Evolutionary conservation across 176 grass and related monocot genomes (phyloP).

Genomic region (Avena eriantha): DNA sequence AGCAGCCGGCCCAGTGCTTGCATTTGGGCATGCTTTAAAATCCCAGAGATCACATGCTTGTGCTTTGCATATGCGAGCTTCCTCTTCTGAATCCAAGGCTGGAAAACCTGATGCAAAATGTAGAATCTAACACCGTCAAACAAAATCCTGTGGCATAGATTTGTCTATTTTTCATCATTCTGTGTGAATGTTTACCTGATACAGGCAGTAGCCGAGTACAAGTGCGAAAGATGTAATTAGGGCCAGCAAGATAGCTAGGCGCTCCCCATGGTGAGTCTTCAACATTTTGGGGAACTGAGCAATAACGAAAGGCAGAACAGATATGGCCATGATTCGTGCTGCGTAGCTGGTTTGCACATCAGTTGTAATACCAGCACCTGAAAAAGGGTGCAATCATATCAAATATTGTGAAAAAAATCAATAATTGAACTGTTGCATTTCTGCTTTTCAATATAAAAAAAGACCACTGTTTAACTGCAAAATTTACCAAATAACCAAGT

Average conservation of each 20-base stretch:
- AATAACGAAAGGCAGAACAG: constrained; percentile 83
- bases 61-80: constrained; percentile 85
- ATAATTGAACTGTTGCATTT: background rate
- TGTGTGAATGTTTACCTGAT: constrained; percentile 68
- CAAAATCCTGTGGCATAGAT: background rate
- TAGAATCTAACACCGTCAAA: constrained; percentile 26
- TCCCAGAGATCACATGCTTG: constrained; percentile 97
- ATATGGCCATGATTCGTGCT: constrained; percentile 89
- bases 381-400: background rate
- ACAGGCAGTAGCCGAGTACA: constrained; percentile 78
- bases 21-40: constrained; percentile 64
- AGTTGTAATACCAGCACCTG: constrained; percentile 80
- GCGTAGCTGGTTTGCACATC: constrained; percentile 91
- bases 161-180: background rate
- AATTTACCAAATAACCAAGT: background rate
- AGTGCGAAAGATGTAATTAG: constrained; percentile 66
- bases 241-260: constrained; percentile 64
- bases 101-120: constrained; percentile 76
- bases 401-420: constrained; percentile 16
- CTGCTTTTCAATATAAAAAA: background rate
- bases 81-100: constrained; percentile 95
- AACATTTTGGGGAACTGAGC: constrained; percentile 86
- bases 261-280: constrained; percentile 61
- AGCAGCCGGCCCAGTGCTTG: constrained; percentile 60
- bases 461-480: background rate